Evolutionary conservation across 345 rosid species (phyloP).

Genomic region (Sisymbrium altissimum): DNA sequence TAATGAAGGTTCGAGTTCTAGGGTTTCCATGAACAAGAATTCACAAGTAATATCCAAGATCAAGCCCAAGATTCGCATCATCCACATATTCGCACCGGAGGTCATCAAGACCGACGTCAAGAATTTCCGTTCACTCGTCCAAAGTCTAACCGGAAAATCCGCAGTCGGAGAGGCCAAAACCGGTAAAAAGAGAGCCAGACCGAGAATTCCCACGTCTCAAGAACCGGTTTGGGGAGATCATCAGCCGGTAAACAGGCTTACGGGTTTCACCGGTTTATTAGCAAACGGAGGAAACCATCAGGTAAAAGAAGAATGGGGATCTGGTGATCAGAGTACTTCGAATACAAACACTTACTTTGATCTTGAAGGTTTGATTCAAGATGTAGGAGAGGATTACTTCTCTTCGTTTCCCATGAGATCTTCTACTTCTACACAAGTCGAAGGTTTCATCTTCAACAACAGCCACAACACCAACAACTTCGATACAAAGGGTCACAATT

Average conservation of each 20-base stretch:
- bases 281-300: slow-evolving; percentile 28
- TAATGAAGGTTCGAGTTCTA: slow-evolving; percentile 34
- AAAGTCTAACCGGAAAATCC: slow-evolving; percentile 83
- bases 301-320: slow-evolving; percentile 37
- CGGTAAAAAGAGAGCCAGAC: slow-evolving; percentile 17
- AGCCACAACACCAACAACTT: slow-evolving; percentile 4
- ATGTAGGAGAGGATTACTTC: slow-evolving; percentile 36
- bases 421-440: slow-evolving; percentile 28
- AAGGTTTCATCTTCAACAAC: slow-evolving; percentile 26
- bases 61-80: slow-evolving; percentile 79
- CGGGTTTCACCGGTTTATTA: slow-evolving; percentile 30
- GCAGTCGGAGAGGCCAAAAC: slow-evolving; percentile 26
- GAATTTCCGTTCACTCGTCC: slow-evolving; percentile 84
- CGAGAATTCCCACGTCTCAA: slow-evolving; percentile 13
- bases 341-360: slow-evolving; percentile 37
- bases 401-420: slow-evolving; percentile 33
- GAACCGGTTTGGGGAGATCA: slow-evolving; percentile 19
- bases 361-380: slow-evolving; percentile 40
- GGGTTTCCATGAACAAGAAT: slow-evolving; percentile 43
- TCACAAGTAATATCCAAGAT: slow-evolving; percentile 57
- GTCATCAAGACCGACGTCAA: slow-evolving; percentile 86
- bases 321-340: slow-evolving; percentile 28
- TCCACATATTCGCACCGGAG: slow-evolving; percentile 91
- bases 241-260: slow-evolving; percentile 20
- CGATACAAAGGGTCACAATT: slow-evolving; percentile 26